Conservation (phyloP, 116 monocot genomes). For the Papilionanthe hybrid region DNA sequence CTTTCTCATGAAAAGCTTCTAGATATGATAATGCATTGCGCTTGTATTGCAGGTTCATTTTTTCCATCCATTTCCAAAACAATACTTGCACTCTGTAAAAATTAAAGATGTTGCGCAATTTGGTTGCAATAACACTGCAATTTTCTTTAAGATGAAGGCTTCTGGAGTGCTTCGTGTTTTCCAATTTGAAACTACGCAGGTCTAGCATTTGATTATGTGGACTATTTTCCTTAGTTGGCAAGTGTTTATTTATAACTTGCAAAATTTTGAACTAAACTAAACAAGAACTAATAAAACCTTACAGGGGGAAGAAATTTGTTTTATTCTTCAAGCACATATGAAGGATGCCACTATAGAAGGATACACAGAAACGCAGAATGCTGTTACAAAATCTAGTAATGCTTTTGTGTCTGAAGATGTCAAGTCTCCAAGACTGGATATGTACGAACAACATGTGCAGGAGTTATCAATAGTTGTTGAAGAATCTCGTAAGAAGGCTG, state of each 20-base stretch:
- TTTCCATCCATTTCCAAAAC: constrained; percentile 92
- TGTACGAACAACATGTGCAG: constrained; percentile 55
- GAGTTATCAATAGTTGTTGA: constrained; percentile 72
- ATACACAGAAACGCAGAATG: constrained; percentile 74
- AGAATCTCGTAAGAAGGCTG: constrained; percentile 74
- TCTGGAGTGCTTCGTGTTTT: constrained; percentile 90
- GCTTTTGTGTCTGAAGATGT: constrained; percentile 46
- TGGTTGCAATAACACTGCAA: constrained; percentile 90
- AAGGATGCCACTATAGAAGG: constrained; percentile 91
- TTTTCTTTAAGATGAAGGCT: constrained; percentile 97
- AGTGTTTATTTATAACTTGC: background rate
- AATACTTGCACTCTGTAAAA: constrained; percentile 92
- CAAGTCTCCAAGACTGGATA: constrained; percentile 39
- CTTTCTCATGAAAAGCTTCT: background rate
- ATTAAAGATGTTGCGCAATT: constrained; percentile 96
- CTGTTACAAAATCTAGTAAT: constrained; percentile 40
- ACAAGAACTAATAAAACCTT: constrained; percentile 4
- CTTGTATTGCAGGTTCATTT: constrained; percentile 78
- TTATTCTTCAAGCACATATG: constrained; percentile 97
- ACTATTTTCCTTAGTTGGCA: background rate
- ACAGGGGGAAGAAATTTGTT: constrained; percentile 99
- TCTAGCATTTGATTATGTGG: constrained; percentile 9
- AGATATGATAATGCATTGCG: background rate
- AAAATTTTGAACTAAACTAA: background rate
- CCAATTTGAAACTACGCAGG: constrained; percentile 98